Conservation (phyloP, 164 flowering plant species). For the Dillenia turbinata region DNA sequence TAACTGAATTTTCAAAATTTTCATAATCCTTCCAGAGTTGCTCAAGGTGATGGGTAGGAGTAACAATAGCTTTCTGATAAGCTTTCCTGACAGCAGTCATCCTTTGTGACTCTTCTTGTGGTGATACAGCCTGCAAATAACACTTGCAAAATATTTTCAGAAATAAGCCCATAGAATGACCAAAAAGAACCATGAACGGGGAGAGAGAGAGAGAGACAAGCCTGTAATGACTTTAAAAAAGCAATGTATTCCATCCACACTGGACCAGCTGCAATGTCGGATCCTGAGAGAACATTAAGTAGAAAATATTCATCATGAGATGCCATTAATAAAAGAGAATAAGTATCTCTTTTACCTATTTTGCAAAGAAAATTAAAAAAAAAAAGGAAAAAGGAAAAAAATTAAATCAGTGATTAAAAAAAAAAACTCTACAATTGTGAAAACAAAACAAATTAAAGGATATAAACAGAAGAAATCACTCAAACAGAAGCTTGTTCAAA, state of each 20-base stretch:
- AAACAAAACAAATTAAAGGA: no score
- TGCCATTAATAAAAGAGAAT: no score
- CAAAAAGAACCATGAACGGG: slow-evolving; percentile 1
- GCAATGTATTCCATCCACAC: slow-evolving; percentile 95
- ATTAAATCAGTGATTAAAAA: background rate
- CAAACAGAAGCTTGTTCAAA: no score
- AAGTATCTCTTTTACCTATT: background rate
- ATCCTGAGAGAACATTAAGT: slow-evolving; percentile 46
- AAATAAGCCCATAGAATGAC: background rate
- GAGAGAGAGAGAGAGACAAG: slow-evolving; percentile 21
- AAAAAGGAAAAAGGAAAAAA: background rate
- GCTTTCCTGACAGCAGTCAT: slow-evolving; percentile 83
- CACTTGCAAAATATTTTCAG: slow-evolving; percentile 3
- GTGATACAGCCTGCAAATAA: slow-evolving; percentile 50
- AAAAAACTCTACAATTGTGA: background rate
- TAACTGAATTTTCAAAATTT: slow-evolving; percentile 93
- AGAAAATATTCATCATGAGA: background rate
- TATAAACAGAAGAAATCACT: no score
- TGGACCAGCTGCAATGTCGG: slow-evolving; percentile 92
- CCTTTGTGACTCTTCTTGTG: slow-evolving; percentile 83
- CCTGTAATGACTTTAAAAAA: slow-evolving; percentile 81
- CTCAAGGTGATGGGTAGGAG: slow-evolving; percentile 91
- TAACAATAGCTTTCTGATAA: slow-evolving; percentile 88
- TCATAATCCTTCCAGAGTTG: slow-evolving; percentile 98
- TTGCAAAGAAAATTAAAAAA: no score